Evolutionary conservation across 2,329 filamentous ascomycete genomes (phyloP).

Genomic region (Coniochaeta sp.): DNA sequence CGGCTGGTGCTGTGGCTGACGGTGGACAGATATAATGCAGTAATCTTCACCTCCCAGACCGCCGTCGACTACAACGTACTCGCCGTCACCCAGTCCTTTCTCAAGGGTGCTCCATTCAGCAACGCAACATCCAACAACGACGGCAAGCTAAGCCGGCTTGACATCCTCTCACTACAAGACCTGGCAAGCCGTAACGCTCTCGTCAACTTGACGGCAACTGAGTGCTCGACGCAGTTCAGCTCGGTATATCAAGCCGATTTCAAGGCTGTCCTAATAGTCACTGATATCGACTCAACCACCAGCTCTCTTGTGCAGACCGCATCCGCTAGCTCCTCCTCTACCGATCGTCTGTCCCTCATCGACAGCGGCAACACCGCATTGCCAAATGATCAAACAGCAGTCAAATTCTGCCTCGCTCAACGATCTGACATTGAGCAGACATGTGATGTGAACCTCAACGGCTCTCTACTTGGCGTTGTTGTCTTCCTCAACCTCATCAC

Average conservation of each 20-base stretch:
- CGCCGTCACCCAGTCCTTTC: slow-evolving; percentile 26
- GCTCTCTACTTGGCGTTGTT: slow-evolving; percentile 31
- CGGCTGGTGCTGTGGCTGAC: background rate
- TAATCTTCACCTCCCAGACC: slow-evolving; percentile 35
- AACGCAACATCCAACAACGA: slow-evolving; percentile 24
- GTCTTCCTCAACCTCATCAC: slow-evolving; percentile 33
- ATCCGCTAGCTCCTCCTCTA: slow-evolving; percentile 5
- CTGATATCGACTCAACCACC: slow-evolving; percentile 13
- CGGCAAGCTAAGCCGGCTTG: slow-evolving; percentile 22
- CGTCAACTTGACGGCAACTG: slow-evolving; percentile 19
- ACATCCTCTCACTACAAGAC: slow-evolving; percentile 27
- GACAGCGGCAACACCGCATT: background rate
- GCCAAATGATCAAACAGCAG: slow-evolving; percentile 13
- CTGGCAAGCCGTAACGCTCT: slow-evolving; percentile 20
- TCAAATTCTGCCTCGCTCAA: slow-evolving; percentile 26
- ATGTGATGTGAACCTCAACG: slow-evolving; percentile 35
- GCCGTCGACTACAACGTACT: slow-evolving; percentile 23
- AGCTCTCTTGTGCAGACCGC: slow-evolving; percentile 26
- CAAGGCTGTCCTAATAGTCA: slow-evolving; percentile 25
- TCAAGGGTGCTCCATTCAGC: slow-evolving; percentile 27
- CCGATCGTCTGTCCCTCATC: slow-evolving; percentile 8
- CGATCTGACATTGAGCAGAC: slow-evolving; percentile 11
- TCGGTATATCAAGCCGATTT: slow-evolving; percentile 23
- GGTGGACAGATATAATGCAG: slow-evolving; percentile 38
- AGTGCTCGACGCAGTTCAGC: slow-evolving; percentile 24